These are phyloP conservation scores for Physaria fendleri DNA, from an alignment of 345 rosid species.

Conservation along the genomic window DNA sequence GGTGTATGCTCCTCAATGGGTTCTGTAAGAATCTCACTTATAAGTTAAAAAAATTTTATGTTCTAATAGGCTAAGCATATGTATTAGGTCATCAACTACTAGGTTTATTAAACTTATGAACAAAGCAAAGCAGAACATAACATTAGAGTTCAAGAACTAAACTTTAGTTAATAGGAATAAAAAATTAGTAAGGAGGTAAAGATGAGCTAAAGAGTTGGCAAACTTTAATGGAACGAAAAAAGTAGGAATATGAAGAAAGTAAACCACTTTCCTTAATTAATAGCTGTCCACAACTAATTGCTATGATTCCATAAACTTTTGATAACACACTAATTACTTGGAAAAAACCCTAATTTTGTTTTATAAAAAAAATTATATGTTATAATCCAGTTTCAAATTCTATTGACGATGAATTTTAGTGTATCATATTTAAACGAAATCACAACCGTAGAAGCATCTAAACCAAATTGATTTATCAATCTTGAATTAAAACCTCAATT, in stretches of 20 bases:
- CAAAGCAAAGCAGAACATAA: neutral
- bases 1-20: conserved; percentile 42
- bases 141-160: neutral
- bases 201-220: neutral
- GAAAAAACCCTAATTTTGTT: neutral
- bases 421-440: neutral
- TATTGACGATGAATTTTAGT: neutral
- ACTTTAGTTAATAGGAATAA: neutral
- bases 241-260: conserved; percentile 11
- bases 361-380: neutral
- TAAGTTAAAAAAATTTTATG: neutral
- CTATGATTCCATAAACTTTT: conserved; percentile 16
- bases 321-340: conserved; percentile 1
- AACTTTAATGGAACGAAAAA: conserved; percentile 1
- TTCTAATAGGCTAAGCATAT: too few relatives aligned
- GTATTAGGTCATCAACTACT: neutral
- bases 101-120: neutral
- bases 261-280: conserved; percentile 5
- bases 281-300: conserved; percentile 26
- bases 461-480: neutral
- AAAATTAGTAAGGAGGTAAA: neutral
- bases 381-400: neutral
- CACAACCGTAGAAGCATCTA: neutral
- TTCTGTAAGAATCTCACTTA: conserved; percentile 38
- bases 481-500: neutral